These are phyloP conservation scores for Arthonia radiata DNA, from an alignment of 495 filamentous ascomycete genomes.

Conservation along the genomic window DNA sequence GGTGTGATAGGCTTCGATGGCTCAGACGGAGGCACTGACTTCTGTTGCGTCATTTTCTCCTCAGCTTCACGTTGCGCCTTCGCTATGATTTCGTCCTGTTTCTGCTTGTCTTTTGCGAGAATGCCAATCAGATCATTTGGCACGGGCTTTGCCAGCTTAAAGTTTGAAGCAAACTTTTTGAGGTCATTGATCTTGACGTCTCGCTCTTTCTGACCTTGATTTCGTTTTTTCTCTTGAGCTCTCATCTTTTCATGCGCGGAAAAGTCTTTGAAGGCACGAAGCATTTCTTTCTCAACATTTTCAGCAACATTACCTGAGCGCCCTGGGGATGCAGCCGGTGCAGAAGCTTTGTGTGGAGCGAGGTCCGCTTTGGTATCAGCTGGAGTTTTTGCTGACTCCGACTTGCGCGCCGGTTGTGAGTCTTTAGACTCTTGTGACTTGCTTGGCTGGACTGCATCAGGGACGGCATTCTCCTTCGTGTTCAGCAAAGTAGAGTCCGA, in stretches of 20 bases:
- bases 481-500: not conserved
- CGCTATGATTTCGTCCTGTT: conserved; percentile 79
- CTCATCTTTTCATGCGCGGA: conserved; percentile 52
- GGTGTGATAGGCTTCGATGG: conserved; percentile 4
- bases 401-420: conserved; percentile 1
- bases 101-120: conserved; percentile 77
- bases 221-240: conserved; percentile 45
- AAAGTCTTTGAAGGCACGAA: conserved; percentile 62
- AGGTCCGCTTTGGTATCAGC: conserved; percentile 13
- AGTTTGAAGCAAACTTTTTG: conserved; percentile 80
- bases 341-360: conserved; percentile 6
- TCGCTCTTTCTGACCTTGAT: conserved; percentile 42
- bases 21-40: conserved; percentile 5
- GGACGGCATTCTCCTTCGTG: not conserved
- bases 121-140: conserved; percentile 83
- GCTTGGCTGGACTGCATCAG: not conserved
- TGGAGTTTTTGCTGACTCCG: conserved; percentile 7
- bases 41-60: conserved; percentile 10
- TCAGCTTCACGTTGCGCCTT: conserved; percentile 27
- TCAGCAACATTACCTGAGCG: conserved; percentile 35
- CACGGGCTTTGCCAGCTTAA: conserved; percentile 79
- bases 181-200: conserved; percentile 78
- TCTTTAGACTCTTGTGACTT: conserved; percentile 8
- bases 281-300: conserved; percentile 54
- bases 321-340: conserved; percentile 16